phyloP scores from a whole-genome alignment of 257 asterid genomes.

The Solanum pennellii region DNA sequence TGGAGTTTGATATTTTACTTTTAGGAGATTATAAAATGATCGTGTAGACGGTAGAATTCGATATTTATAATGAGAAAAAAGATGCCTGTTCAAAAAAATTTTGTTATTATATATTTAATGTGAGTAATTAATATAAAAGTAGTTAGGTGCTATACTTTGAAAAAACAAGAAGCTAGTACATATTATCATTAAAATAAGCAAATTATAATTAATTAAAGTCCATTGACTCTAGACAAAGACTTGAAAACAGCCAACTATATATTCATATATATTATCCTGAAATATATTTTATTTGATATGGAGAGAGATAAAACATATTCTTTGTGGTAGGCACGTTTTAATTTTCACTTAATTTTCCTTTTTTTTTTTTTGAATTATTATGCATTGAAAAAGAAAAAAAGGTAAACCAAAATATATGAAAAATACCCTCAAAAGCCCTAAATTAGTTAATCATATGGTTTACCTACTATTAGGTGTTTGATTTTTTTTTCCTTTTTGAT shows the following conservation, averaged over 20 bases:
- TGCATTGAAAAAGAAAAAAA: not conserved
- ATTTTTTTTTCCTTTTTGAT: not conserved
- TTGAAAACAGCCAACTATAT: not conserved
- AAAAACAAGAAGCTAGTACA: not conserved
- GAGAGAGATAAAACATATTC: not conserved
- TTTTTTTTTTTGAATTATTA: not conserved
- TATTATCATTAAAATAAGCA: not conserved
- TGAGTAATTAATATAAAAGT: not conserved
- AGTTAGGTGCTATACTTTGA: not conserved
- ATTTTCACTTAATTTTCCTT: not conserved
- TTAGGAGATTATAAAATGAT: not conserved
- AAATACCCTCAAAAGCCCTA: not conserved
- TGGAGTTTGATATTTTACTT: not conserved
- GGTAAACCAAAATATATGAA: not conserved
- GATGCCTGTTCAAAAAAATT: not conserved
- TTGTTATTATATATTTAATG: not conserved
- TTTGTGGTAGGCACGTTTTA: not conserved
- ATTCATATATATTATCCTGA: not conserved
- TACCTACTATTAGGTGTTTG: not conserved
- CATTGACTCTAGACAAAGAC: not conserved
- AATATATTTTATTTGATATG: not conserved
- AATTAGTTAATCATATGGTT: not conserved
- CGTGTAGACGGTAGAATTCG: accelerated
- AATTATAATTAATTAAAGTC: not conserved
- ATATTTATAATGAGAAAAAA: not conserved